Evolutionary conservation across 2,329 filamentous ascomycete species (phyloP).

Genomic region (Thielaviopsis punctulata): DNA sequence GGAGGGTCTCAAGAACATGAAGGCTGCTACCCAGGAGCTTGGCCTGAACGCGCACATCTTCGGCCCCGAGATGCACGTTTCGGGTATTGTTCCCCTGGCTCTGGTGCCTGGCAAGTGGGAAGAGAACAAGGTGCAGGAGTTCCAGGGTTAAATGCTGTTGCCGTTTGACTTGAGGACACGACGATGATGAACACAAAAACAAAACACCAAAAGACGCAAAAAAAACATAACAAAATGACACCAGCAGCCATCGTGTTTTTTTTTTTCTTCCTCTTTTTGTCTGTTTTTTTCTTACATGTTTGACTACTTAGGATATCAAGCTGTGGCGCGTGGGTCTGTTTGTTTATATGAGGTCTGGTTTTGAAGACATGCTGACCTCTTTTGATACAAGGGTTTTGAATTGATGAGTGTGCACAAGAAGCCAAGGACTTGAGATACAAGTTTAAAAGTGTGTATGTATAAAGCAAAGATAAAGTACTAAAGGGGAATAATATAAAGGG

Average conservation of each 20-base stretch:
- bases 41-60: conserved; percentile 54
- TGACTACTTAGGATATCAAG: neutral
- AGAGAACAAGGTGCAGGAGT: conserved; percentile 43
- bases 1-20: conserved; percentile 99
- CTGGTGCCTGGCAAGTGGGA: conserved; percentile 51
- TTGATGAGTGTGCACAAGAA: too few relatives aligned
- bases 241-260: neutral
- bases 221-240: conserved; percentile 6
- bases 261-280: neutral
- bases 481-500: neutral
- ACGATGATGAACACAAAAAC: neutral
- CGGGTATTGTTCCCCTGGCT: conserved; percentile 86
- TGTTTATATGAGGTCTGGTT: too few relatives aligned
- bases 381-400: too few relatives aligned
- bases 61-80: conserved; percentile 81
- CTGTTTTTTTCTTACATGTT: conserved; percentile 2
- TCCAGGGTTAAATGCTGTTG: conserved; percentile 29
- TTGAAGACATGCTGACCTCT: too few relatives aligned
- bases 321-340: neutral
- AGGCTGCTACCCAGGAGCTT: conserved; percentile 84
- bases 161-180: neutral
- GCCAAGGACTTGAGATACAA: neutral
- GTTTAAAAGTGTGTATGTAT: neutral
- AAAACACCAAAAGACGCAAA: conserved; percentile 2
- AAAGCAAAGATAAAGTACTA: neutral